phyloP scores from a whole-genome alignment of 257 asterid species.

The Coffea eugenioides region DNA sequence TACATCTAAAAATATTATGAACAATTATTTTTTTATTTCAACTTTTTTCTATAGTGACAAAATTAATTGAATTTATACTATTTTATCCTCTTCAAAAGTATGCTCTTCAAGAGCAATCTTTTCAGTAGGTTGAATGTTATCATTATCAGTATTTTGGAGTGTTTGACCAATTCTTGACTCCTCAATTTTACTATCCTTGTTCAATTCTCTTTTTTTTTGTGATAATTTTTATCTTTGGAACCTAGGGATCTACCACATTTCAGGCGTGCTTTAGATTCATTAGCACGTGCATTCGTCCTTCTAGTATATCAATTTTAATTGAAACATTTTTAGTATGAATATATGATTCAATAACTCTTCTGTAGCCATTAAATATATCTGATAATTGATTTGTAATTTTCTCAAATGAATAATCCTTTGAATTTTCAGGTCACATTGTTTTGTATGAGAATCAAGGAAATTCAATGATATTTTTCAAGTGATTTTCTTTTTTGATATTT shows the following conservation, averaged over 20 bases:
- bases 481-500: not conserved
- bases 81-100: not conserved
- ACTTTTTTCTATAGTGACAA: not conserved
- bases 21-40: no score
- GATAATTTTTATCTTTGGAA: not conserved
- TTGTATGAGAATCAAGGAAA: not conserved
- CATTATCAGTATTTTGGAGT: not conserved
- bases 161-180: not conserved
- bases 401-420: not conserved
- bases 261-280: not conserved
- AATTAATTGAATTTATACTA: not conserved
- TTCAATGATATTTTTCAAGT: not conserved
- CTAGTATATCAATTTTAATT: not conserved
- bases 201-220: not conserved
- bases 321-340: not conserved
- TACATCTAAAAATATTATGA: no score
- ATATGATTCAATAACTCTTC: not conserved
- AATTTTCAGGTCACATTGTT: not conserved
- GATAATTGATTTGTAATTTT: not conserved
- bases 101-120: not conserved
- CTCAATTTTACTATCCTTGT: no score
- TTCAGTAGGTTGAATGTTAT: no score
- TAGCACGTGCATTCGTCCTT: not conserved
- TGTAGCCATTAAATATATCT: not conserved
- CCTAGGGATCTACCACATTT: not conserved